A percentile compares a stretch with the other conserved stretches of the same genome.
Evolutionary conservation across 371 early-diverging fungal genomes (phyloP).

Genomic region (Smittium mucronatum): DNA sequence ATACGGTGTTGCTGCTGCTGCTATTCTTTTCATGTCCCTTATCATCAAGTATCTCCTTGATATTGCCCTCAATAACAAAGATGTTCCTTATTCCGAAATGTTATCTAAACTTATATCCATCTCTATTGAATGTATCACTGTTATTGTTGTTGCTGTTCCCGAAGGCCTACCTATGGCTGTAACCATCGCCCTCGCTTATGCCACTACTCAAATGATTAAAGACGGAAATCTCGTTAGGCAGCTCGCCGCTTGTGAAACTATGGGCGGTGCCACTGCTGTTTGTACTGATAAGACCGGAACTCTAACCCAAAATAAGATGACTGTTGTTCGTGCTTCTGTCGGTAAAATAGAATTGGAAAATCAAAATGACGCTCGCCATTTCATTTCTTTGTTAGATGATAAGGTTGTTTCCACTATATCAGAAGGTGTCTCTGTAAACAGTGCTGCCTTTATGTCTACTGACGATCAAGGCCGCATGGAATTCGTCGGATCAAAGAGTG

Average conservation of each 20-base stretch:
- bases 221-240: slow-evolving; percentile 89
- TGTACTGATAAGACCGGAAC: slow-evolving; percentile 97
- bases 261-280: slow-evolving; percentile 93
- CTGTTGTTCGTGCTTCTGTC: slow-evolving; percentile 61
- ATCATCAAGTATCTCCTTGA: slow-evolving; percentile 65
- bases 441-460: slow-evolving; percentile 74
- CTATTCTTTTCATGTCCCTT: slow-evolving; percentile 63
- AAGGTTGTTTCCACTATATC: slow-evolving; percentile 31
- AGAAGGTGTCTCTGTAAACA: slow-evolving; percentile 70
- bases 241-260: slow-evolving; percentile 91
- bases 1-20: slow-evolving; percentile 66
- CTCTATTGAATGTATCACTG: slow-evolving; percentile 69
- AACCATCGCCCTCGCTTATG: slow-evolving; percentile 89
- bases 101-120: slow-evolving; percentile 59
- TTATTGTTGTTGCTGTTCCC: slow-evolving; percentile 95
- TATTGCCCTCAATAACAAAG: slow-evolving; percentile 38
- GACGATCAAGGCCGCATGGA: slow-evolving; percentile 54
- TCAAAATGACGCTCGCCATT: slow-evolving; percentile 29
- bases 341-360: slow-evolving; percentile 34
- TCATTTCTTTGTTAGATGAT: slow-evolving; percentile 37
- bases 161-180: slow-evolving; percentile 97
- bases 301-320: slow-evolving; percentile 90
- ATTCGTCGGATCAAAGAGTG: slow-evolving; percentile 87
- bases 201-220: slow-evolving; percentile 86
- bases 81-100: slow-evolving; percentile 43